Base-by-base conservation (phyloP, 352 stramenopile genomes). In the Phytopythium chamaehyphon region DNA sequence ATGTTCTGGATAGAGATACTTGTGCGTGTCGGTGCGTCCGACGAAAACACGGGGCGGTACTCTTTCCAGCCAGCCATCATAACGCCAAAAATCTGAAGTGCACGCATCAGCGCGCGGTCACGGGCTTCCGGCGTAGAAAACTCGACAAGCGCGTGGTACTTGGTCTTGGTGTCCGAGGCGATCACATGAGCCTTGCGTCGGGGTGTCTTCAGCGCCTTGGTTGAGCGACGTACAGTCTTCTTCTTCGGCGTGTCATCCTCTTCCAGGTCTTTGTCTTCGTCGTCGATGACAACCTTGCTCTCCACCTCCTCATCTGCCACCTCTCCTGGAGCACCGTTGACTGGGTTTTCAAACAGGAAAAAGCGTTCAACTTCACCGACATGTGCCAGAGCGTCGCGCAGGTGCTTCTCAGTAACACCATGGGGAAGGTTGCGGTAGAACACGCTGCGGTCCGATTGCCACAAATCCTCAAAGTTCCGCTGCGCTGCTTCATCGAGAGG, bases 51-150 rank as follows among this genome's bases (percentile, higher is more conserved):
- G 0, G 84, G 71, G 0, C 84, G 84, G 50, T 88, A 85, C 62
- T 95, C 79, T n/a, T 85, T 87, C 68, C 67, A 90, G 47, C 81
- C 83, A 19, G 49, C 63, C 76, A 95, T 90, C 80, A 95, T 93
- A 19, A 95, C 82, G 23, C 84, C 84, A 54, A 95, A 95, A 55
- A 95, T 95, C 66, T 90, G 80, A 21, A 93, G 57, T 43, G 84
- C 78, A 9, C 78, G 80, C 57, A 88, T 83, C 43, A 88, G 69
- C 33, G 84, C 84, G 6, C 72, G 73, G 5, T 85, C 71, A 12
- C 67, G 73, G 6, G 54, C 64, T 39, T 53, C 53, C 40, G 75
- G 53, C 5, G 54, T 64, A 40, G 76, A 76, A 35, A 93, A 95
- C 57, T 95, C 82, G 31, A 95, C 78, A 15, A 93, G 51, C n/a